A percentile compares a stretch with the other conserved stretches of the same genome.
These are phyloP conservation scores for Phylloporus scabripes DNA, from an alignment of 768 basidiomycete species.

Conservation along the genomic window DNA sequence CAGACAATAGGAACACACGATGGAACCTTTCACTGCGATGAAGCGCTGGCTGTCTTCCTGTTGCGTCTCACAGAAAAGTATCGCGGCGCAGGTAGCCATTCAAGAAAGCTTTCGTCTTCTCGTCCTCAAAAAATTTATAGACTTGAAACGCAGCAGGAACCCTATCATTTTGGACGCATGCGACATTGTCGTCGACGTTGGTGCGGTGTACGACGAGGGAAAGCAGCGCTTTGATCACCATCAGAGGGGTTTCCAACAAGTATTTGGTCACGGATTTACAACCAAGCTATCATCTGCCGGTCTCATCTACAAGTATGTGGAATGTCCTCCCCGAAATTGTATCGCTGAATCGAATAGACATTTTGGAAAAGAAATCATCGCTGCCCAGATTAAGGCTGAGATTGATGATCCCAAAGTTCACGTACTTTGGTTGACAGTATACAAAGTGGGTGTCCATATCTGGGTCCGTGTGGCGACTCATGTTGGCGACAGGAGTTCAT, in stretches of 20 bases:
- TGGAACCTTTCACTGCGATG: conserved; percentile 96
- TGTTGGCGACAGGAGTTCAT: conserved; percentile 66
- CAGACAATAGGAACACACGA: conserved; percentile 91
- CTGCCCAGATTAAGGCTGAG: conserved; percentile 47
- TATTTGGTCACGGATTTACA: conserved; percentile 80
- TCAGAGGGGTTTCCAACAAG: conserved; percentile 86
- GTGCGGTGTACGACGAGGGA: conserved; percentile 80
- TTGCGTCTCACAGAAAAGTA: conserved; percentile 74
- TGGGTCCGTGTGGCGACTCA: conserved; percentile 1
- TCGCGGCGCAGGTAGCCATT: conserved; percentile 59
- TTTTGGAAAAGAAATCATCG: conserved; percentile 83
- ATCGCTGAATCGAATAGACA: conserved; percentile 46
- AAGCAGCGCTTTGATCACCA: conserved; percentile 91
- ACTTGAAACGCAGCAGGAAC: conserved; percentile 69
- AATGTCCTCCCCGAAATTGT: not conserved
- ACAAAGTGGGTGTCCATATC: conserved; percentile 48
- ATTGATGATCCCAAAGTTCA: conserved; percentile 59
- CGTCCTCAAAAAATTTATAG: conserved; percentile 28
- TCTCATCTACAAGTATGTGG: conserved; percentile 85
- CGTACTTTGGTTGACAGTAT: conserved; percentile 82
- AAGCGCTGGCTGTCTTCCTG: conserved; percentile 90
- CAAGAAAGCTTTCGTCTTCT: not conserved
- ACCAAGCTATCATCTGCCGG: conserved; percentile 94
- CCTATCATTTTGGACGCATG: conserved; percentile 67
- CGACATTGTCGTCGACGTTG: conserved; percentile 95